Base-by-base conservation (phyloP, 2,329 filamentous ascomycete species). In the Microcera coccophila region DNA sequence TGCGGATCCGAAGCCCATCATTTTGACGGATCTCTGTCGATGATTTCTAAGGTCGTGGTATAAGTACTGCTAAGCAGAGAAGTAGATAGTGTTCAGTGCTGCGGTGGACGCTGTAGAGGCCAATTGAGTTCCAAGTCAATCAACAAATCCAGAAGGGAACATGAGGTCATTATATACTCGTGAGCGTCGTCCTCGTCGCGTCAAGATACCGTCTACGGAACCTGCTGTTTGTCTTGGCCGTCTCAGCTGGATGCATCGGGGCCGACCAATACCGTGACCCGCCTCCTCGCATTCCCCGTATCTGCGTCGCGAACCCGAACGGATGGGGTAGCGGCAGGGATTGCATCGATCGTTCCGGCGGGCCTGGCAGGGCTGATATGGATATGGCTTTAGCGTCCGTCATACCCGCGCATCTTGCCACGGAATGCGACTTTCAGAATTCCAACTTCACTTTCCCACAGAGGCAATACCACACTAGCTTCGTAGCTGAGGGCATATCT, bases 1-100 rank as follows among this genome's bases (percentile, higher is more conserved):
- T n/a, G 52, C 41, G 18, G 47, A 47, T 32, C 53, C 54, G 37
- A 53, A 58, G 8, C 37, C 52, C 61, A 63, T 63, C n/a, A 39
- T 55, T 17, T 32, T 17, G 29, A 10, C 29, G 9, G 29, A 32
- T 32, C 8, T 32, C 7, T 10, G n/a, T 8, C n/a, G 29, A 15
- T 32, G 29, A 10, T 32, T 5, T 14, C 15, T 32, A n/a, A 17
- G 7, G 15, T 32, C 7, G 7, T 26, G 22, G 22, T 26, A 12
- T 26, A 26, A 26, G 22, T 26, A 7, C 7, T 7, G 12, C 22
- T 7, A 7, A 7, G 7, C 7, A 7, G 22, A 26, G 12, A 12
- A 26, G 22, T 26, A 12, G 22, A 12, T n/a, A n/a, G 22, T 26
- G 22, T 7, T 26, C 12, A 12, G 12, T 26, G 7, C 12, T 12